phyloP scores from a whole-genome alignment of 495 filamentous ascomycete species.

The Neurospora sp. region DNA sequence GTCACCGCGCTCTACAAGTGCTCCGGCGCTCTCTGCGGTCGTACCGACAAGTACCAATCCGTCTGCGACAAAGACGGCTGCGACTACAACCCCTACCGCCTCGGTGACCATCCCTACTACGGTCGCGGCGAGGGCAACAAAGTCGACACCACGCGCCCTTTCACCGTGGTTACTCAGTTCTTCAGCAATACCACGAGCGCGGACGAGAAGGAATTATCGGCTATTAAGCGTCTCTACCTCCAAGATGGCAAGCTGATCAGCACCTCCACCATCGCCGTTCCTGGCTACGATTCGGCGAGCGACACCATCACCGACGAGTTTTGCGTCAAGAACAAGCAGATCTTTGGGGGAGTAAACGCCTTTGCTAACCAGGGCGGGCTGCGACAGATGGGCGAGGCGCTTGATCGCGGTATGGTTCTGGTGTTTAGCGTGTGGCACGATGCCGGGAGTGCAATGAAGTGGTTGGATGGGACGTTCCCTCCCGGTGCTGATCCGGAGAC shows the following conservation, averaged over 20 bases:
- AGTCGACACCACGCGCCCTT: constrained; percentile 23
- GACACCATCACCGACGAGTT: constrained; percentile 47
- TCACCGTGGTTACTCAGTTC: constrained; percentile 62
- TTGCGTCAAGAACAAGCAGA: constrained; percentile 36
- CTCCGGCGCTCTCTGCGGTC: constrained; percentile 38
- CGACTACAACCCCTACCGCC: constrained; percentile 55
- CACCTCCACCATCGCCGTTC: constrained; percentile 2
- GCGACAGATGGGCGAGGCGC: constrained; percentile 45
- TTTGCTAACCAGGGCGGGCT: constrained; percentile 48
- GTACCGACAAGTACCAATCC: constrained; percentile 30
- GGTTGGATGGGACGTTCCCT: constrained; percentile 40
- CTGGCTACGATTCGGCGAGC: constrained; percentile 6
- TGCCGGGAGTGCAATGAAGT: constrained; percentile 53
- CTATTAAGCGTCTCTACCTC: constrained; percentile 53
- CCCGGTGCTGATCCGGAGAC: constrained; percentile 2
- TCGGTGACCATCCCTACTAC: constrained; percentile 48
- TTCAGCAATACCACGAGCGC: constrained; percentile 30
- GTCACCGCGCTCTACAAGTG: constrained; percentile 40
- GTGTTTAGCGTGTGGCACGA: constrained; percentile 58
- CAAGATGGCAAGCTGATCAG: constrained; percentile 44
- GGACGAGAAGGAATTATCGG: constrained; percentile 31
- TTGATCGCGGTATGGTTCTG: constrained; percentile 53
- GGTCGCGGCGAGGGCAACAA: constrained; percentile 13
- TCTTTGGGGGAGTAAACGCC: constrained; percentile 11
- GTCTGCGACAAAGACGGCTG: constrained; percentile 60